Evolutionary conservation across 805 yeast genomes (phyloP), one percentile per base, ranked within the genome.

Genomic region (Starmerella apicola): DNA sequence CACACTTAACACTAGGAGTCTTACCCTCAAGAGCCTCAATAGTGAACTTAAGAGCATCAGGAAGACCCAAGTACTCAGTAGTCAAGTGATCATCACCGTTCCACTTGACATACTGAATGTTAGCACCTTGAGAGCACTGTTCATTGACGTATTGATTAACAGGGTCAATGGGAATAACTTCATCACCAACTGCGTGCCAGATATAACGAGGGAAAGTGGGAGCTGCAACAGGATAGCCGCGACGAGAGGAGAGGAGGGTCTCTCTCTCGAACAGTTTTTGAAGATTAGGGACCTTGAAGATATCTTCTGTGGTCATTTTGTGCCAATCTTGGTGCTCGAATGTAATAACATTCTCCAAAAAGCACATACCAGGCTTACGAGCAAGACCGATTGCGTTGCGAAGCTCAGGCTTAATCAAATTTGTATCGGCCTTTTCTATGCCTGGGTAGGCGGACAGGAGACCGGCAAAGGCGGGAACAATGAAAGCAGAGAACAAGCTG

Each of bases 171-270:
- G 51, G 50, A 24, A 50, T 49, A 31, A 53, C 41, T 32, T 51
- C 51, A 31, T 53, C 57, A 9, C 18, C 15, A 12, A 24, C 38
- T 13, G 55, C 53, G 30, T 53, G 55, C 45, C 42, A 51, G 21
- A 53, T 46, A 37, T 32, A 51, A 25, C 52, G 36, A 4, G 56
- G 57, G 27, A 43, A 38, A 12, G 26, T 37, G 3, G 55, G 55
- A 6, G 38, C 34, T 12, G 46, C 13, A 8, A 32, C 45, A 12
- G 46, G 50, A 39, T 22, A 24, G 17, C 35, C 27, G 38, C 43
- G 34, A 13, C 28, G 36, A 16, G 34, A 34, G 24, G 25, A 15
- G 9, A 43, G 34, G 12, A 39, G 34, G 12, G 36, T 31, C 28
- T 30, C 40, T 4, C 43, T 39, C 18, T 38, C 19, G 28, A 40